phyloP scores from a whole-genome alignment of 1,284 basidiomycete species.

The Fomitopsis pinicola region DNA sequence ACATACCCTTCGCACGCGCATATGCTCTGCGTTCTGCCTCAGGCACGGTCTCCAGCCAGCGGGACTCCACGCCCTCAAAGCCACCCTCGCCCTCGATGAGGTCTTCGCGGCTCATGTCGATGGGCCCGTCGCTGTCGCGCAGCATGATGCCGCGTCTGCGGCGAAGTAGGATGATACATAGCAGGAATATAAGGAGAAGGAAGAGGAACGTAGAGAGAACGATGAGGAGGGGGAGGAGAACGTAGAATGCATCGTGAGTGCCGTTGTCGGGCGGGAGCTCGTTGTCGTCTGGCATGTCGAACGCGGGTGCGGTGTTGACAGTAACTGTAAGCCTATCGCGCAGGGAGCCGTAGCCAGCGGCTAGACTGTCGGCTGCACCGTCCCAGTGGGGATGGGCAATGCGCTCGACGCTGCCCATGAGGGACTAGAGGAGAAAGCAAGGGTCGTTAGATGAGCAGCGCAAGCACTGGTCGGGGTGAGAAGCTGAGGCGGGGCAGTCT shows the following conservation, averaged over 20 bases:
- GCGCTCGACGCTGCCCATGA: conserved; percentile 14
- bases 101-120: conserved; percentile 91
- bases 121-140: conserved; percentile 85
- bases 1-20: conserved; percentile 82
- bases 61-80: conserved; percentile 84
- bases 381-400: conserved; percentile 13
- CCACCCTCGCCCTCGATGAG: conserved; percentile 88
- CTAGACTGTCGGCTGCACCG: conserved; percentile 13
- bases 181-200: conserved; percentile 84
- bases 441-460: conserved; percentile 1
- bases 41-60: conserved; percentile 87
- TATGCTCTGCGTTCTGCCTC: conserved; percentile 74
- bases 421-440: conserved; percentile 6
- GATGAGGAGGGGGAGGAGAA: conserved; percentile 88
- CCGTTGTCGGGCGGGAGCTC: conserved; percentile 12
- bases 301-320: conserved; percentile 8
- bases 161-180: conserved; percentile 83
- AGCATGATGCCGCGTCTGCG: conserved; percentile 79
- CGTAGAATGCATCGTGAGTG: conserved; percentile 56
- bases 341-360: conserved; percentile 20
- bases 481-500: conserved; percentile 7
- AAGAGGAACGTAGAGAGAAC: conserved; percentile 91
- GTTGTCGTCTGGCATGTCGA: conserved; percentile 23
- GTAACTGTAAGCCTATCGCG: conserved; percentile 21
- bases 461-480: conserved; percentile 11